Evolutionary conservation across 495 filamentous ascomycete species (phyloP), one percentile per base, ranked within the genome.

Genomic region (Immersiella caudata): DNA sequence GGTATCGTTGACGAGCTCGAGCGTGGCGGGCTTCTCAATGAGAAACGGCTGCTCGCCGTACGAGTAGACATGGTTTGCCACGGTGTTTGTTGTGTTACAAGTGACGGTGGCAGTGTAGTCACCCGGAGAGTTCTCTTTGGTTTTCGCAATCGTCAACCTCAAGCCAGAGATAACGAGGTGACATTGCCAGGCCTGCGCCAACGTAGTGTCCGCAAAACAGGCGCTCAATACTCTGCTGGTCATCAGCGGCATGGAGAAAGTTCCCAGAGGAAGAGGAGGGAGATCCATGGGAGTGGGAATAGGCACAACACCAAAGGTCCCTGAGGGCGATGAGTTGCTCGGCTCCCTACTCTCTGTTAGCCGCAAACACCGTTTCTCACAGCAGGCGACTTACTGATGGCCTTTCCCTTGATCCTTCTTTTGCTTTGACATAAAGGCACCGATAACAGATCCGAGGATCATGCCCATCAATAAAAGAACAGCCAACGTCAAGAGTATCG

Each of bases 21-120:
- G 74, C 5, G 76, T 72, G 68, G 85, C 75, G 2, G 82, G 79
- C 18, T 76, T 69, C 0, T 75, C 68, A 21, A 92, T 74, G 33
- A 80, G 71, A 0, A 92, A 92, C 8, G 88, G 83, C 70, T 96
- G 93, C 36, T 91, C 80, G 5, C 93, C 93, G 73, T 93, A 96
- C 1, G 80, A 79, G 68, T 85, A 88, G 57, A 71, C 72, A 51
- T 81, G 71, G 54, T 79, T 74, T 24, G 64, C 58, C 50, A 76
- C 18, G 50, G 69, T 71, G 73, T 78, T 59, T 67, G 76, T 71
- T 2, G 73, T 68, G 62, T 78, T 81, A 70, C 70, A 69, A 64
- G 73, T 66, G 70, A 82, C 40, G 62, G 67, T 74, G 7, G 81
- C 66, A 29, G 60, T 67, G 64, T 84, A 83, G 6, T 76, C 68